phyloP scores from a whole-genome alignment of 2,329 filamentous ascomycete species.

The Alternaria angustiovoidea region DNA sequence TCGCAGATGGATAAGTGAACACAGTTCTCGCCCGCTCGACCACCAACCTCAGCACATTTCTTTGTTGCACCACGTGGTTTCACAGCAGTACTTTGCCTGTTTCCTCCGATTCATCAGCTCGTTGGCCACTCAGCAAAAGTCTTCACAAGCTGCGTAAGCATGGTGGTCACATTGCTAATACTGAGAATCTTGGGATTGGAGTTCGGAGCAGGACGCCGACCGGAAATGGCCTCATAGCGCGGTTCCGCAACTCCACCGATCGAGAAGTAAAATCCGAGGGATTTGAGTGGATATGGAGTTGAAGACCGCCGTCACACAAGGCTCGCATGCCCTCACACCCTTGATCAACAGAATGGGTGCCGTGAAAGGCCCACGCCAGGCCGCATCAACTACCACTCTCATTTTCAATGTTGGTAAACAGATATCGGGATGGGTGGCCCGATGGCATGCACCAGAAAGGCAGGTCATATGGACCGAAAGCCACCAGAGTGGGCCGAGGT shows the following conservation, averaged over 20 bases:
- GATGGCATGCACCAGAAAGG: neutral
- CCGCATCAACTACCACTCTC: neutral
- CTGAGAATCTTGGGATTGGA: conserved; percentile 35
- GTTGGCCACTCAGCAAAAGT: neutral
- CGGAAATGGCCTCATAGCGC: conserved; percentile 61
- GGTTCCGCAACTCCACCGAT: conserved; percentile 58
- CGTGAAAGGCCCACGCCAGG: neutral
- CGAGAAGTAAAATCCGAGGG: conserved; percentile 58
- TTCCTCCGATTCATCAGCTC: neutral
- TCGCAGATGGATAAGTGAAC: conserved; percentile 7
- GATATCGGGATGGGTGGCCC: neutral
- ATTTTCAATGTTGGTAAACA: neutral
- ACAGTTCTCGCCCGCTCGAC: neutral
- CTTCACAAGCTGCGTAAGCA: neutral
- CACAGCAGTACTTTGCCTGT: neutral
- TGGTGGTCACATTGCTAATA: neutral
- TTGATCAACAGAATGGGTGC: conserved; percentile 43
- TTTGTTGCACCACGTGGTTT: neutral
- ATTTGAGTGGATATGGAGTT: conserved; percentile 64
- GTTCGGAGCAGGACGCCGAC: conserved; percentile 59
- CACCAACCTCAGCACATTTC: neutral
- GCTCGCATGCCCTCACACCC: conserved; percentile 63
- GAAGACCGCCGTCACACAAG: conserved; percentile 53
- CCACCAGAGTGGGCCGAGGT: neutral
- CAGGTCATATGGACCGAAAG: neutral